Conservation (phyloP, 306 rosid genomes). For the Parietaria judaica region DNA sequence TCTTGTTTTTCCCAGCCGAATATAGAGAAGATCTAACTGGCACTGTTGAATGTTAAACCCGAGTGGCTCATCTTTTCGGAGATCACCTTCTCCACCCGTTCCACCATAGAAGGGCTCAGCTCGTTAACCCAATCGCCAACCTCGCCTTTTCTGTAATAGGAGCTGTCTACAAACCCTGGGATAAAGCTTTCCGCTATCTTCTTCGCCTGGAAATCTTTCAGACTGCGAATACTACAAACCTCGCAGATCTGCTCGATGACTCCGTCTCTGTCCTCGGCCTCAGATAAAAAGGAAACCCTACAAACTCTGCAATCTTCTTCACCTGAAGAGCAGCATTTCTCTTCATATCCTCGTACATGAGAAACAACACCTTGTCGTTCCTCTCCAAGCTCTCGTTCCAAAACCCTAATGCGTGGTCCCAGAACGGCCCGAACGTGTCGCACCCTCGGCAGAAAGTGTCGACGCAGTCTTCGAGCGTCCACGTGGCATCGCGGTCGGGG, state of each 20-base stretch:
- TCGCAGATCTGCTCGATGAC: not conserved
- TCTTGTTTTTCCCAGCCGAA: too few relatives aligned
- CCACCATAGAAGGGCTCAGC: conserved; percentile 1
- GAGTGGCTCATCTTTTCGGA: not conserved
- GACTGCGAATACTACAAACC: not conserved
- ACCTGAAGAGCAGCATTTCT: not conserved
- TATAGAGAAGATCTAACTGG: too few relatives aligned
- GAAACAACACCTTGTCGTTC: conserved; percentile 1
- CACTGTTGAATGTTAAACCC: not conserved
- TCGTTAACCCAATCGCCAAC: conserved; percentile 15
- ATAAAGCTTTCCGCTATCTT: not conserved
- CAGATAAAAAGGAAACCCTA: conserved; percentile 1
- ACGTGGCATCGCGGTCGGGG: not conserved
- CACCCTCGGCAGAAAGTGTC: not conserved
- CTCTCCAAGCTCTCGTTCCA: not conserved
- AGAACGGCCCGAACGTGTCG: not conserved
- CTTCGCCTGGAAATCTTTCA: not conserved
- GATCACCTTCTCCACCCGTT: conserved; percentile 5
- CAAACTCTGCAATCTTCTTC: conserved; percentile 3
- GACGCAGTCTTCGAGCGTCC: not conserved
- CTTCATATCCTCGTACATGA: conserved; percentile 15
- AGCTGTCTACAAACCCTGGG: not conserved
- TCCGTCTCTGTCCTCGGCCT: conserved; percentile 15
- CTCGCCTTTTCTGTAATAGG: conserved; percentile 8
- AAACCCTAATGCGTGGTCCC: conserved; percentile 12